Evolutionary conservation across 31 red algal genomes (phyloP), one percentile per base, ranked within the genome.

Genomic region (Pterothamnion heteromorphum): DNA sequence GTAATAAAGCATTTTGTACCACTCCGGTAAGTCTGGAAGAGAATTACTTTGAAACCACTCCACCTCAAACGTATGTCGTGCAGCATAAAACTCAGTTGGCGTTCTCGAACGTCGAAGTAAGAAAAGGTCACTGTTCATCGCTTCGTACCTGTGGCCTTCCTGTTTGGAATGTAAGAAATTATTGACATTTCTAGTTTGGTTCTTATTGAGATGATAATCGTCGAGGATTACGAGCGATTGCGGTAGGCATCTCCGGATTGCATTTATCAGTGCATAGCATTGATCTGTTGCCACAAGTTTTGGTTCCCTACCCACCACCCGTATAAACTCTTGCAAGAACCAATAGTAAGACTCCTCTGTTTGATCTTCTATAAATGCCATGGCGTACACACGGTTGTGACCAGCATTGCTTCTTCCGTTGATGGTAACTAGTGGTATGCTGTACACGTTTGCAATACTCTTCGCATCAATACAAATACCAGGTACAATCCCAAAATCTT

Each of bases 141-240:
- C 87, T 5, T 1, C 0, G 4, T 23, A 3, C 44, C 2, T 2
- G 18, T 2, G 4, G 0, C 0, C 2, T 20, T 33, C 32, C 2
- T 44, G 26, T 0, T 64, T 89, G 1, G 0, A n/a, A 0, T 31
- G 23, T 9, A 39, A 64, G 32, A 39, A 89, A 9, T 28, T 1
- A 3, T 28, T 0, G 3, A 72, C 18, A 51, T 89, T 89, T 1
- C 0, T 1, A 1, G 0, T 0, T 72, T 89, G 43, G 33, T 89
- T 57, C 44, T 89, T 22, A 4, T 89, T 89, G 1, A 89, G 44
- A 44, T 64, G 87, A 41, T 44, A 44, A 24, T 89, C 87, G 34
- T 89, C 87, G 4, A 89, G 20, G 21, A 64, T n/a, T 0, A 72
- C 2, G 4, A 23, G 0, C 0, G 43, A 58, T 0, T 3, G 18